A percentile compares a stretch with the other conserved stretches of the same genome.
phyloP scores from a whole-genome alignment of 768 basidiomycete genomes.

The Tulasnella sp. region DNA sequence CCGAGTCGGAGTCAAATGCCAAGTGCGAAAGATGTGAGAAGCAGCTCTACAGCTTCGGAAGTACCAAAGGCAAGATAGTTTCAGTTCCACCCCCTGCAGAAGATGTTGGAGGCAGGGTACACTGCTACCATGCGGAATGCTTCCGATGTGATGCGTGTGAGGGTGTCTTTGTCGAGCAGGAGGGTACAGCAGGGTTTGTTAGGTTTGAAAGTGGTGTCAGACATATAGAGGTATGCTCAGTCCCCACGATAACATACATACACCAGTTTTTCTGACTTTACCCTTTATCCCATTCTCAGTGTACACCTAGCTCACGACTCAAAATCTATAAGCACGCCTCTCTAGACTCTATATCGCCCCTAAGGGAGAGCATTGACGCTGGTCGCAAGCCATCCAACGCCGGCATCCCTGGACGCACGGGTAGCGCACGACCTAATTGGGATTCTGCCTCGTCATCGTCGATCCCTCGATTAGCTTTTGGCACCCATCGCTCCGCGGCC shows the following conservation, averaged over 20 bases:
- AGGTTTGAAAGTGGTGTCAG: constrained; percentile 52
- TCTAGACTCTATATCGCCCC: neutral
- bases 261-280: neutral
- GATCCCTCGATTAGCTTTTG: neutral
- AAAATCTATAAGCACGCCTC: neutral
- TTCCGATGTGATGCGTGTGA: constrained; percentile 63
- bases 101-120: neutral
- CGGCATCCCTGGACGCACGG: neutral
- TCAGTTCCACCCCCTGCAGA: constrained; percentile 55
- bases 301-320: neutral
- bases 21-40: constrained; percentile 50
- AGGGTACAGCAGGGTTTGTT: constrained; percentile 62
- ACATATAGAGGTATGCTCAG: constrained; percentile 44
- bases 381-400: neutral
- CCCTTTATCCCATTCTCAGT: too few species aligned
- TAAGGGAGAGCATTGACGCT: neutral
- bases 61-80: constrained; percentile 45
- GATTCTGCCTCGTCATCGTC: neutral
- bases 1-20: constrained; percentile 28
- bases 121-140: constrained; percentile 55
- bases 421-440: neutral
- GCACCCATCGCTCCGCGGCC: neutral
- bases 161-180: constrained; percentile 49
- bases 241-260: constrained; percentile 20
- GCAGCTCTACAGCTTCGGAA: constrained; percentile 45